phyloP scores from a whole-genome alignment of 106 monocot genomes.

The Hemerocallis citrina region DNA sequence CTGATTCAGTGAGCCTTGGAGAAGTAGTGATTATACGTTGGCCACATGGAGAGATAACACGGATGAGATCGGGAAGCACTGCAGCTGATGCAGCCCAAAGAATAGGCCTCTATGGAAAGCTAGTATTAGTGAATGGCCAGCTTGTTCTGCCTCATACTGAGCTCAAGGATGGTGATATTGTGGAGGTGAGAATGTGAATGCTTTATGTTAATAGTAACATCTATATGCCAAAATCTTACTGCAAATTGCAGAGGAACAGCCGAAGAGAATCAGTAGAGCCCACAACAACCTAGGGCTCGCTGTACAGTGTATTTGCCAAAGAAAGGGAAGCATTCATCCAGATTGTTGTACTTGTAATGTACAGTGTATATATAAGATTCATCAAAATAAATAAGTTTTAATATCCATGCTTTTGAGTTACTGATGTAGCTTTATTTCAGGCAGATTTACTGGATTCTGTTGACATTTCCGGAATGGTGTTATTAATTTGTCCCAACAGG shows the following conservation, averaged over 20 bases:
- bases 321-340: not conserved
- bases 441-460: too few relatives aligned
- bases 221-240: not conserved
- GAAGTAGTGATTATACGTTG: slow-evolving; percentile 82
- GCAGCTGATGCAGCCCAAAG: slow-evolving; percentile 78
- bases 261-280: not conserved
- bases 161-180: slow-evolving; percentile 93
- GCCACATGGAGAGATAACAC: slow-evolving; percentile 82
- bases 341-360: too few relatives aligned
- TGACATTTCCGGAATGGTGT: too few relatives aligned
- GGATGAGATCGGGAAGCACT: slow-evolving; percentile 77
- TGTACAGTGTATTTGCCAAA: slow-evolving; percentile 1
- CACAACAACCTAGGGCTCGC: not conserved
- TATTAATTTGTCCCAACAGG: too few relatives aligned
- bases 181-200: slow-evolving; percentile 65
- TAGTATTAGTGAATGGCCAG: slow-evolving; percentile 77
- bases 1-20: slow-evolving; percentile 14
- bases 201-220: not conserved
- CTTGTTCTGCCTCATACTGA: slow-evolving; percentile 65
- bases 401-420: too few relatives aligned
- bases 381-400: too few relatives aligned
- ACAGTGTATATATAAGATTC: too few relatives aligned
- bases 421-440: too few relatives aligned
- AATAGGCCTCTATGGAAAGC: slow-evolving; percentile 67
- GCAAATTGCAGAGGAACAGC: not conserved